Conservation (phyloP, 2,329 filamentous ascomycete species). For the Alternaria ventricosa region DNA sequence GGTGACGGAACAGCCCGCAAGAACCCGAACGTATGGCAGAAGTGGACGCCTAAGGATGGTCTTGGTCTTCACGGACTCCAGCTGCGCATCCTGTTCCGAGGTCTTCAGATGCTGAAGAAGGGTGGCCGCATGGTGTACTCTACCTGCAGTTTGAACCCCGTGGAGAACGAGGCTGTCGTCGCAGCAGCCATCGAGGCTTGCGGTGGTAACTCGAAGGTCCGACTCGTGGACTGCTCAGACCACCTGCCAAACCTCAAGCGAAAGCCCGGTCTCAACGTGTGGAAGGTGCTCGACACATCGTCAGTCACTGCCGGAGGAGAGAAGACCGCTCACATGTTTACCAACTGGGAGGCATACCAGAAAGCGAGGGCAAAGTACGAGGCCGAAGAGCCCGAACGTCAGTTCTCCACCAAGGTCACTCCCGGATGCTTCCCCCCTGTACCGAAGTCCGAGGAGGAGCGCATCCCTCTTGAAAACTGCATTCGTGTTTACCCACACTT, state of each 20-base stretch:
- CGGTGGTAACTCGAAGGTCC: slow-evolving; percentile 80
- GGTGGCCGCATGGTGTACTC: slow-evolving; percentile 96
- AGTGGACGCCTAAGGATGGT: slow-evolving; percentile 88
- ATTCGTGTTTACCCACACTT: slow-evolving; percentile 94
- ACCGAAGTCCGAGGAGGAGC: slow-evolving; percentile 59
- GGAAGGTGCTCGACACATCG: slow-evolving; percentile 75
- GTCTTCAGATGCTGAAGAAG: slow-evolving; percentile 93
- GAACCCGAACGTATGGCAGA: slow-evolving; percentile 92
- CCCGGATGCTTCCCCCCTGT: slow-evolving; percentile 83
- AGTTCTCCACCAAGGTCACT: slow-evolving; percentile 59
- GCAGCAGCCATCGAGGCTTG: slow-evolving; percentile 88
- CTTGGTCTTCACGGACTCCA: slow-evolving; percentile 88
- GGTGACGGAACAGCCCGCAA: slow-evolving; percentile 94
- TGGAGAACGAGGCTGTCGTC: slow-evolving; percentile 95
- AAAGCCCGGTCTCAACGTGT: slow-evolving; percentile 75
- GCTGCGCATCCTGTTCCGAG: slow-evolving; percentile 85
- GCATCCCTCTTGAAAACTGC: slow-evolving; percentile 82
- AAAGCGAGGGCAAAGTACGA: slow-evolving; percentile 68
- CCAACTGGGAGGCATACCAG: slow-evolving; percentile 81
- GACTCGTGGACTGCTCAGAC: slow-evolving; percentile 82
- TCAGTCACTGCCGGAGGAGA: slow-evolving; percentile 56
- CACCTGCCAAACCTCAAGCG: slow-evolving; percentile 79
- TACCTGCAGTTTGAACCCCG: slow-evolving; percentile 97
- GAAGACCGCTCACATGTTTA: slow-evolving; percentile 79
- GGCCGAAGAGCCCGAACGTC: slow-evolving; percentile 65